Percentiles rank a stretch among this genome's conserved stretches.
Evolutionary conservation across 352 stramenopile genomes (phyloP).

Genomic region (Plasmopara halstedii): DNA sequence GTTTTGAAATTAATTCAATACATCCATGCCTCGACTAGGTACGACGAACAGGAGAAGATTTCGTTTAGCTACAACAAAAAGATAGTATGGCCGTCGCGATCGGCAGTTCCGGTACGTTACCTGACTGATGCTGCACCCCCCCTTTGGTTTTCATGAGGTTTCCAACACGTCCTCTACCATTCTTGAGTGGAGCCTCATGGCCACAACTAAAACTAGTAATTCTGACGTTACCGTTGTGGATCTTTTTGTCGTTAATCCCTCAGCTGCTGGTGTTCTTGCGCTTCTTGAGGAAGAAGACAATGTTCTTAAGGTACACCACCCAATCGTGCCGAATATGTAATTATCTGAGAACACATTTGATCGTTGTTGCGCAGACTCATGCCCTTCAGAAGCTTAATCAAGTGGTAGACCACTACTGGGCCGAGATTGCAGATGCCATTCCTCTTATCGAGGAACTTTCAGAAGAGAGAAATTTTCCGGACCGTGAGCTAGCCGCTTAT

Average conservation of each 20-base stretch:
- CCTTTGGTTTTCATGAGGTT: background rate
- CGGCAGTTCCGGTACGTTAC: slow-evolving; percentile 52
- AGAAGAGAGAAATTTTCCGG: slow-evolving; percentile 88
- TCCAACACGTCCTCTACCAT: background rate
- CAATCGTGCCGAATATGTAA: background rate
- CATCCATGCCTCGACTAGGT: background rate
- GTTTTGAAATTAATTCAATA: too few relatives aligned
- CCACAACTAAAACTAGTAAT: slow-evolving; percentile 2
- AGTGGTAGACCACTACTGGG: slow-evolving; percentile 92
- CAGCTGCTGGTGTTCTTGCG: slow-evolving; percentile 83
- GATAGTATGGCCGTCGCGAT: slow-evolving; percentile 39
- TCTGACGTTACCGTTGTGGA: slow-evolving; percentile 26
- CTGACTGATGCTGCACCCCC: background rate
- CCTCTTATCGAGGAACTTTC: slow-evolving; percentile 91
- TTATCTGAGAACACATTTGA: slow-evolving; percentile 1
- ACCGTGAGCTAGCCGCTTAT: slow-evolving; percentile 86
- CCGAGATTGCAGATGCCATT: slow-evolving; percentile 89
- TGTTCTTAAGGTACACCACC: slow-evolving; percentile 56
- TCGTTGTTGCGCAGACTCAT: slow-evolving; percentile 45
- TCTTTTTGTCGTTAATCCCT: slow-evolving; percentile 21
- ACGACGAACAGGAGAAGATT: slow-evolving; percentile 20
- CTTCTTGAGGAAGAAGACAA: slow-evolving; percentile 90
- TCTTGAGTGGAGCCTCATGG: slow-evolving; percentile 3
- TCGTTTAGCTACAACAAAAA: slow-evolving; percentile 30
- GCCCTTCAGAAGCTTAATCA: slow-evolving; percentile 88